Evolutionary conservation across 495 filamentous ascomycete genomes (phyloP).

Genomic region (Daldinia childiae): DNA sequence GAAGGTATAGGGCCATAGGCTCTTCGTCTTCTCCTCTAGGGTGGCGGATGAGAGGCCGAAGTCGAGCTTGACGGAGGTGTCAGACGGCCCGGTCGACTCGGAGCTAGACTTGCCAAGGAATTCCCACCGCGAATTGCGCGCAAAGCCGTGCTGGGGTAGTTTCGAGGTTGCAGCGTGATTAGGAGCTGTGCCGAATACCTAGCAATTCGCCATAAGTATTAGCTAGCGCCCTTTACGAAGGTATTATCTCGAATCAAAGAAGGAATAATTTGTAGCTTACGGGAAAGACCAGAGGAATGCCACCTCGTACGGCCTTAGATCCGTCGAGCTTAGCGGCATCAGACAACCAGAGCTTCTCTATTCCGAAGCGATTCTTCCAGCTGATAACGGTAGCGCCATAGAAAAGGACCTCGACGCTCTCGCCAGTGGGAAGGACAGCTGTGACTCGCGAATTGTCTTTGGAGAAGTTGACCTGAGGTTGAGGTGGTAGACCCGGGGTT

Average conservation of each 20-base stretch:
- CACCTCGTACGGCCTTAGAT: slow-evolving; percentile 70
- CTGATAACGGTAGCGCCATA: slow-evolving; percentile 92
- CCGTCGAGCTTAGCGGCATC: slow-evolving; percentile 74
- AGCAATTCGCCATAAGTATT: not conserved
- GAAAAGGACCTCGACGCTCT: slow-evolving; percentile 84
- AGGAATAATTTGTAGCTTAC: slow-evolving; percentile 58
- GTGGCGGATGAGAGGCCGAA: slow-evolving; percentile 84
- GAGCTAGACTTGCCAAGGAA: slow-evolving; percentile 76
- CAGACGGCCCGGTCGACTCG: slow-evolving; percentile 61
- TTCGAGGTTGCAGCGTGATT: slow-evolving; percentile 72
- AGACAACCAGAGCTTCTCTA: slow-evolving; percentile 90
- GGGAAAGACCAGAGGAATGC: slow-evolving; percentile 95
- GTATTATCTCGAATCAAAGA: not conserved
- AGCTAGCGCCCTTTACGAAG: slow-evolving; percentile 3
- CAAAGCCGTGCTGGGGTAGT: slow-evolving; percentile 96
- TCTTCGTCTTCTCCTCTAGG: slow-evolving; percentile 69
- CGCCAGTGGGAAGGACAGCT: slow-evolving; percentile 82
- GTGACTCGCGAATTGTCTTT: slow-evolving; percentile 71
- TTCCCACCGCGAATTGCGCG: slow-evolving; percentile 82
- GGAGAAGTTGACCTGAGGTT: slow-evolving; percentile 73
- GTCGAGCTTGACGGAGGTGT: slow-evolving; percentile 85
- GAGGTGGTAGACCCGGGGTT: slow-evolving; percentile 69
- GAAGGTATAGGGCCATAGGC: slow-evolving; percentile 84
- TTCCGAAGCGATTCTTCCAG: slow-evolving; percentile 83
- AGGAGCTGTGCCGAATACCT: slow-evolving; percentile 91